These are phyloP conservation scores for Acrodontium crateriforme DNA, from an alignment of 2,329 filamentous ascomycete species.

Conservation along the genomic window DNA sequence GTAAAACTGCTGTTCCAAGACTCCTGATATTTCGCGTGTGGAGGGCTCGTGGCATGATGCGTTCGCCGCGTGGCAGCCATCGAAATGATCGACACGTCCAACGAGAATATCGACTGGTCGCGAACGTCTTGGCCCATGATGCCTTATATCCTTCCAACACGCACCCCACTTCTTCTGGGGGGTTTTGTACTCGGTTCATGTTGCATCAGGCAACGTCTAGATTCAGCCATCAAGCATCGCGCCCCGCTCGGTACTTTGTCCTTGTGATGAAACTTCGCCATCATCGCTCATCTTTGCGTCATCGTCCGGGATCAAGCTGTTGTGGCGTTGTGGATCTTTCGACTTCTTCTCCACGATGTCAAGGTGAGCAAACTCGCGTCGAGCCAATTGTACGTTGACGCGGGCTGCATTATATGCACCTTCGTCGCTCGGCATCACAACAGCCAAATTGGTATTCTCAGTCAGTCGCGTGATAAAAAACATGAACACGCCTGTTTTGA, in stretches of 20 bases:
- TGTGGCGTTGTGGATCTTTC: constrained; percentile 10
- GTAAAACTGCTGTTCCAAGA: too few relatives aligned
- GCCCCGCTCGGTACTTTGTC: constrained; percentile 1
- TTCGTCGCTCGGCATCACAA: constrained; percentile 81
- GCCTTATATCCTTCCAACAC: too few relatives aligned
- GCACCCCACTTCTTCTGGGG: too few relatives aligned
- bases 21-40: too few relatives aligned
- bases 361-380: constrained; percentile 61
- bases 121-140: too few relatives aligned
- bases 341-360: constrained; percentile 31
- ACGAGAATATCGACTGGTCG: too few relatives aligned
- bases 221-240: too few relatives aligned
- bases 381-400: constrained; percentile 77
- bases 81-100: too few relatives aligned
- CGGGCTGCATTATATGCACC: constrained; percentile 81
- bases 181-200: too few relatives aligned
- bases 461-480: constrained; percentile 93
- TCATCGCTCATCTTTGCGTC: constrained; percentile 9
- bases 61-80: too few relatives aligned
- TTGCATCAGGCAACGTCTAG: too few relatives aligned
- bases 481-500: constrained; percentile 71
- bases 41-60: too few relatives aligned
- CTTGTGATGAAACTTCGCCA: constrained; percentile 5
- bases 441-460: constrained; percentile 92
- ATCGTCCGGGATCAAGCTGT: constrained; percentile 2